Conservation (phyloP, 2,329 filamentous ascomycete species). For the Ilyonectria destructans region DNA sequence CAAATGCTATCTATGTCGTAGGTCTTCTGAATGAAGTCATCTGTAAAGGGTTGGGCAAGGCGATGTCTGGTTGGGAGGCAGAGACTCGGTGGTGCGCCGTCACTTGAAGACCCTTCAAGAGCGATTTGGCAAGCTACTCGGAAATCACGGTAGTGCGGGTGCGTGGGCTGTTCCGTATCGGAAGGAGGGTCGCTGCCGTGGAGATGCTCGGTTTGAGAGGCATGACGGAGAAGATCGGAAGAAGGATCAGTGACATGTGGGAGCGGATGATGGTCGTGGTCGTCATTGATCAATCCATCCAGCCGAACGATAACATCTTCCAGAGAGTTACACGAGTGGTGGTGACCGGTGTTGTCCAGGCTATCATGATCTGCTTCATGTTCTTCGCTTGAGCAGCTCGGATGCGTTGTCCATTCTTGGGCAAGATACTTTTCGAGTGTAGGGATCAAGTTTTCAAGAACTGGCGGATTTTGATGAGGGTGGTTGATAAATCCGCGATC, state of each 20-base stretch:
- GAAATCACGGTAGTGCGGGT: no score
- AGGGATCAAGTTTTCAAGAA: no score
- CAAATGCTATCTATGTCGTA: conserved; percentile 16
- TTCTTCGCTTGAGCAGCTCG: background rate
- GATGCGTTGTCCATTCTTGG: background rate
- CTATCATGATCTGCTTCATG: no score
- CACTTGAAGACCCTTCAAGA: conserved; percentile 9
- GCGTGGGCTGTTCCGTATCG: no score
- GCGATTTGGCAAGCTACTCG: conserved; percentile 17
- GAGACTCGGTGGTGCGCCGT: conserved; percentile 9
- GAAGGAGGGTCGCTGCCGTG: background rate
- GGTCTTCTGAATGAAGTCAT: conserved; percentile 17
- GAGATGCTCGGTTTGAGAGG: conserved; percentile 4
- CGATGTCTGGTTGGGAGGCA: conserved; percentile 15
- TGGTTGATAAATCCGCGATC: no score
- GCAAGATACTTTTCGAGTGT: no score
- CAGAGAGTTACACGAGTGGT: no score
- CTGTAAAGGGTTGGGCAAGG: conserved; percentile 6
- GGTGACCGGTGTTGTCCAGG: no score
- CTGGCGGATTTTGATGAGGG: no score
- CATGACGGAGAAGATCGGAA: no score
- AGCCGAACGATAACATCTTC: no score
- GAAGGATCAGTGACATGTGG: conserved; percentile 8
- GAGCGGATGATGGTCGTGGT: conserved; percentile 6
- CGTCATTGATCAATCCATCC: no score